Evolutionary conservation across 148 eudicot genomes (phyloP).

Genomic region (Cornus kousa): DNA sequence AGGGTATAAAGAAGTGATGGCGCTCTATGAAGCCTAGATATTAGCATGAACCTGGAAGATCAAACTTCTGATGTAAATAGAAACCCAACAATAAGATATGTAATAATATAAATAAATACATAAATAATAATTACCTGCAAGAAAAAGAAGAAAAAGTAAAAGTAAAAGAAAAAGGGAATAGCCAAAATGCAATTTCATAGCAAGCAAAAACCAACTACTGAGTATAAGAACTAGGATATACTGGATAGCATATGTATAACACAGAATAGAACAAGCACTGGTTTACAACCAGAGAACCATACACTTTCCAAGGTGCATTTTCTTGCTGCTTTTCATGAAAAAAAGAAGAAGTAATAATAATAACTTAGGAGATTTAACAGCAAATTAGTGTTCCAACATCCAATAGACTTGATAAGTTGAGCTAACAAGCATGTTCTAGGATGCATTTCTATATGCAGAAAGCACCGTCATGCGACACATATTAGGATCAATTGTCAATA

Average conservation of each 20-base stretch:
- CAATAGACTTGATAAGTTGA: neutral
- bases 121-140: neutral
- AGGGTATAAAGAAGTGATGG: constrained; percentile 83
- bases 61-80: constrained; percentile 7
- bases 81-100: neutral
- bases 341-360: no score
- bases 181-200: neutral
- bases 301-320: neutral
- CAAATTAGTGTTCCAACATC: neutral
- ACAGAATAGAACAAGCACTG: neutral
- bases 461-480: neutral
- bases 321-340: no score
- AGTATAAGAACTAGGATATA: neutral
- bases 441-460: neutral
- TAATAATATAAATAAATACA: neutral
- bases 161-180: neutral
- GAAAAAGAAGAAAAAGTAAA: neutral
- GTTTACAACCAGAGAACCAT: neutral
- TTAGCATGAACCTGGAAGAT: constrained; percentile 69
- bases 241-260: neutral
- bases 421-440: neutral
- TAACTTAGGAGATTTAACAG: no score
- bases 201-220: neutral
- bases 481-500: neutral
- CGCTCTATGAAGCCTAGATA: constrained; percentile 64